phyloP scores from a whole-genome alignment of 306 rosid genomes.

The Rubus idaeus region DNA sequence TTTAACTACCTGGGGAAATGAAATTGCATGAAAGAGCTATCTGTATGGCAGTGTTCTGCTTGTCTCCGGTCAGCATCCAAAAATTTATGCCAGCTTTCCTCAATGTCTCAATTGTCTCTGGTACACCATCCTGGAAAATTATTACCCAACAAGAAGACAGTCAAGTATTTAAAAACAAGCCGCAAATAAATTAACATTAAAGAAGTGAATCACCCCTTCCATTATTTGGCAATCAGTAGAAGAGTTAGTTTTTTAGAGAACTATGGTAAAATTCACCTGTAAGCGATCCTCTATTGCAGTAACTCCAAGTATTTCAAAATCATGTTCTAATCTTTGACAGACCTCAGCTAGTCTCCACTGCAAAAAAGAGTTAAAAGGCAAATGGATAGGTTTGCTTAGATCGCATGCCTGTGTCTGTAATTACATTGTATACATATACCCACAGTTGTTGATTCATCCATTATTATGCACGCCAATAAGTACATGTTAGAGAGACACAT shows the following conservation, averaged over 20 bases:
- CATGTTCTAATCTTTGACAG: constrained; percentile 86
- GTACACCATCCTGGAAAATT: constrained; percentile 85
- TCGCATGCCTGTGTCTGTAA: not conserved
- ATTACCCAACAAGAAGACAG: not conserved
- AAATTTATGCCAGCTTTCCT: constrained; percentile 98
- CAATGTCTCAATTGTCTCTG: constrained; percentile 86
- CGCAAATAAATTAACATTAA: constrained; percentile 2
- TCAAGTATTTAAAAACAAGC: constrained; percentile 3
- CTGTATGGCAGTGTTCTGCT: constrained; percentile 94
- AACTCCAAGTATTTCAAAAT: constrained; percentile 91
- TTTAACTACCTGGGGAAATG: constrained; percentile 82
- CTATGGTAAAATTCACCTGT: constrained; percentile 60
- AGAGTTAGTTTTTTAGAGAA: constrained; percentile 13
- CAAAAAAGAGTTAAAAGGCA: constrained; percentile 28
- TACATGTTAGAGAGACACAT: not conserved
- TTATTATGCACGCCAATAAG: not conserved
- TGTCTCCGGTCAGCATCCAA: constrained; percentile 99
- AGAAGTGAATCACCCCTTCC: not conserved
- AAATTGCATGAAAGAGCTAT: constrained; percentile 97
- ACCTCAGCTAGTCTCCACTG: constrained; percentile 99
- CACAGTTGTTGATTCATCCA: not conserved
- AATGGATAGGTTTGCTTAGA: not conserved
- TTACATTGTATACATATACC: not conserved
- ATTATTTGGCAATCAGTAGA: not conserved
- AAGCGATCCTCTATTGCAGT: constrained; percentile 98